Evolutionary conservation across 345 rosid species (phyloP).

Genomic region (Salix udensis): DNA sequence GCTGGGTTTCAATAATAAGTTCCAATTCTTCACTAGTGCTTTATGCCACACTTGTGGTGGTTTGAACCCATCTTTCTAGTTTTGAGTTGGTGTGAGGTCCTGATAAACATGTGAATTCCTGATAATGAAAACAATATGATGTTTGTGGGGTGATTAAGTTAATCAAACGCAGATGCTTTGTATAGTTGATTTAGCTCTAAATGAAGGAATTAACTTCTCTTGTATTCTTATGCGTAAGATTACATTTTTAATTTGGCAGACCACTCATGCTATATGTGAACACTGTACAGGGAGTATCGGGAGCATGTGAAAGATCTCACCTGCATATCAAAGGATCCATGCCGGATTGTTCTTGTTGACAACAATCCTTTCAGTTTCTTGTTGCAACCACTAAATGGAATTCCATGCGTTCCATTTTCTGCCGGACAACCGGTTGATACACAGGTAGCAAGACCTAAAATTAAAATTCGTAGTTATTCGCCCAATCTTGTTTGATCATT

Average conservation of each 20-base stretch:
- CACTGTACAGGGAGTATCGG: slow-evolving; percentile 67
- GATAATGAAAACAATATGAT: neutral
- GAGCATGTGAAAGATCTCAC: slow-evolving; percentile 97
- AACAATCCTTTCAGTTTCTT: slow-evolving; percentile 98
- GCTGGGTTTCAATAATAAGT: neutral
- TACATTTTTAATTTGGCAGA: neutral
- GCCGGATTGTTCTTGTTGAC: slow-evolving; percentile 87
- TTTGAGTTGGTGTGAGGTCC: neutral
- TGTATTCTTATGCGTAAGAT: neutral
- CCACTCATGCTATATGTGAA: neutral
- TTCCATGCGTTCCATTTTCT: slow-evolving; percentile 91
- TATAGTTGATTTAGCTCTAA: neutral
- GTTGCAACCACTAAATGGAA: slow-evolving; percentile 91
- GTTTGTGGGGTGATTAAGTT: neutral
- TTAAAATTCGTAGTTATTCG: neutral
- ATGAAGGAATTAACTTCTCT: neutral
- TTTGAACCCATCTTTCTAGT: neutral
- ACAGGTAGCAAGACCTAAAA: slow-evolving; percentile 45
- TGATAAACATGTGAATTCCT: neutral
- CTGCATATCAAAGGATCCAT: slow-evolving; percentile 64
- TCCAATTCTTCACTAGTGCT: neutral
- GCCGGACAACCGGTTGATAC: slow-evolving; percentile 73
- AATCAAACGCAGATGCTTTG: neutral
- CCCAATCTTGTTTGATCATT: neutral
- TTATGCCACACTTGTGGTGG: neutral